Conservation (phyloP, 2,329 filamentous ascomycete genomes). For the Fusarium virguliforme region DNA sequence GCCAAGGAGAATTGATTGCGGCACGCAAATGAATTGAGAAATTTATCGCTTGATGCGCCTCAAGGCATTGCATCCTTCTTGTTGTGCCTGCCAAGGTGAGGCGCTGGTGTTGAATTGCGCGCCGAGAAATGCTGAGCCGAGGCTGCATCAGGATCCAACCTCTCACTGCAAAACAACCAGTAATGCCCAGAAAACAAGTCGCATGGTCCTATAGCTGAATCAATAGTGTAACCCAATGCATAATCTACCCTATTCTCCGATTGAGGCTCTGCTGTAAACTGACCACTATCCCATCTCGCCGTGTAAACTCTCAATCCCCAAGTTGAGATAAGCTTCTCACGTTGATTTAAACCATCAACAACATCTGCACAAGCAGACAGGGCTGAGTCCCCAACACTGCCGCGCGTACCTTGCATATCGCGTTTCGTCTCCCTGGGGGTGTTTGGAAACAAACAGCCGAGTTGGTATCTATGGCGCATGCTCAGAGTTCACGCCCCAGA, state of each 20-base stretch:
- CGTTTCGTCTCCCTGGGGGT: neutral
- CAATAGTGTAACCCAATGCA: neutral
- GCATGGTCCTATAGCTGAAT: neutral
- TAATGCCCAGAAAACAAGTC: neutral
- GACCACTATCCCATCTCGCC: neutral
- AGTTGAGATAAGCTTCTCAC: neutral
- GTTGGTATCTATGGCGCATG: conserved; percentile 4
- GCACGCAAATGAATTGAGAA: neutral
- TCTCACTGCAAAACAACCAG: neutral
- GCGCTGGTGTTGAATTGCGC: neutral
- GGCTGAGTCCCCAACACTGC: neutral
- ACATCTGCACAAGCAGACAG: neutral
- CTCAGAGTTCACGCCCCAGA: neutral
- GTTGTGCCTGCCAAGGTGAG: neutral
- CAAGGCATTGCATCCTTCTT: neutral
- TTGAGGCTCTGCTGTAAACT: neutral
- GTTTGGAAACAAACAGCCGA: neutral
- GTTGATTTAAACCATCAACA: neutral
- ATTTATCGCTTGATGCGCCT: neutral
- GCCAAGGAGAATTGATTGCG: neutral
- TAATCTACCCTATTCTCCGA: neutral
- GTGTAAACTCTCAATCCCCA: neutral
- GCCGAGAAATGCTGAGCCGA: neutral
- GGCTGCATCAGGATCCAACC: neutral
- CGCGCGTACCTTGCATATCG: conserved; percentile 4